These are phyloP conservation scores for Arthrobotrys megalospora DNA, from an alignment of 2,329 filamentous ascomycete species.

Conservation along the genomic window DNA sequence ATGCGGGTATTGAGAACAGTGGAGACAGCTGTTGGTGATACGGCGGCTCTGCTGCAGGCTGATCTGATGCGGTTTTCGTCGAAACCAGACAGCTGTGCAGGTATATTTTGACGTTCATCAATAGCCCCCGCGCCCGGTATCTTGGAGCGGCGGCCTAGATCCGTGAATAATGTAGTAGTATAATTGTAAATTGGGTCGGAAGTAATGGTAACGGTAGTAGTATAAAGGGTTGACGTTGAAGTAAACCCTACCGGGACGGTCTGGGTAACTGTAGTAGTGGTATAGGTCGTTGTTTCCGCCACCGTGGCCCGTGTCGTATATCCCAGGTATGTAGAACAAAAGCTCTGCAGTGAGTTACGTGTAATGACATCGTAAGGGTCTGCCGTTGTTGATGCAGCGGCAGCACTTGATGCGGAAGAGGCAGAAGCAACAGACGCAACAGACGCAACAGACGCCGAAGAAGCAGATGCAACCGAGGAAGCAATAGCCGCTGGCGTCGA, in stretches of 20 bases:
- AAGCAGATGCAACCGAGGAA: neutral
- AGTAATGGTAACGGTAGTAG: no score
- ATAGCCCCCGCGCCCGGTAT: no score
- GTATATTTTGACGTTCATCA: neutral
- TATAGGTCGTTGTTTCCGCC: no score
- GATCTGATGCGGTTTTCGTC: neutral
- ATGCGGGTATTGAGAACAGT: neutral
- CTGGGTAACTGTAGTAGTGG: no score
- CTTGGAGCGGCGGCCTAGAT: no score
- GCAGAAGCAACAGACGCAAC: neutral
- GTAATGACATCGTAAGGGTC: slow-evolving; percentile 1
- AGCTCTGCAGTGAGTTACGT: neutral
- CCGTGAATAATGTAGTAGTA: no score
- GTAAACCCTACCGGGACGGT: no score
- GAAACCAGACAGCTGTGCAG: neutral
- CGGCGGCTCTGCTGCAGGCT: neutral
- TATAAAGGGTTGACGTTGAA: no score
- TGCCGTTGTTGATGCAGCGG: no score
- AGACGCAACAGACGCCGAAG: neutral
- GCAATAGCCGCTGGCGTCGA: slow-evolving; percentile 3
- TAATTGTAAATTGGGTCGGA: no score
- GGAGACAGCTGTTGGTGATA: neutral
- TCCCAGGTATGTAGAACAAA: neutral
- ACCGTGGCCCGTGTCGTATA: no score
- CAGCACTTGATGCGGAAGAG: neutral